phyloP scores from a whole-genome alignment of 805 yeast genomes.

The Limtongia smithiae region DNA sequence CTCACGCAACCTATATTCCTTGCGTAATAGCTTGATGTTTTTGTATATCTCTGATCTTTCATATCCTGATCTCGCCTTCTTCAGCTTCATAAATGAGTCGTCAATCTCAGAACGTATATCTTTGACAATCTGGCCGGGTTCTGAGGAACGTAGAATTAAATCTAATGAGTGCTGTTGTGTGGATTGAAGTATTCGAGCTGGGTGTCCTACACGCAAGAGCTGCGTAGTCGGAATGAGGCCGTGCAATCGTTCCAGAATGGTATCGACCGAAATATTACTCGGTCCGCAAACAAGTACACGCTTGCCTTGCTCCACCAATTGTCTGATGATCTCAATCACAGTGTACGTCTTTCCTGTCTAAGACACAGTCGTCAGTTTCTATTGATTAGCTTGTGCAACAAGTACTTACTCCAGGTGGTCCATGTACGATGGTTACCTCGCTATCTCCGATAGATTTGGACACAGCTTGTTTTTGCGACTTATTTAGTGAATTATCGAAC shows the following conservation, averaged over 20 bases:
- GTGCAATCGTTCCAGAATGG: slow-evolving; percentile 72
- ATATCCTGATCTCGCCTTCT: slow-evolving; percentile 57
- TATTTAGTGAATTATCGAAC: slow-evolving; percentile 50
- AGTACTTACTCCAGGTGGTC: slow-evolving; percentile 59
- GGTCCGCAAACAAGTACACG: slow-evolving; percentile 88
- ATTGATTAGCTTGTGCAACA: too few relatives aligned
- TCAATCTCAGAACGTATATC: slow-evolving; percentile 74
- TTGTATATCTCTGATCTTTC: slow-evolving; percentile 67
- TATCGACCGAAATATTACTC: slow-evolving; percentile 82
- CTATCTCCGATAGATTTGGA: slow-evolving; percentile 54
- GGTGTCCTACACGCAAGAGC: slow-evolving; percentile 87
- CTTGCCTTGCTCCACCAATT: slow-evolving; percentile 52
- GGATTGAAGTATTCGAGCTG: slow-evolving; percentile 69
- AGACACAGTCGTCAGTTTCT: too few relatives aligned
- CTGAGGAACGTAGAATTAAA: slow-evolving; percentile 56
- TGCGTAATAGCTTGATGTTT: slow-evolving; percentile 63
- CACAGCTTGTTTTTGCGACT: slow-evolving; percentile 72
- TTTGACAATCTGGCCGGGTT: slow-evolving; percentile 56
- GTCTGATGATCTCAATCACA: slow-evolving; percentile 73
- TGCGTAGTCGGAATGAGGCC: slow-evolving; percentile 44
- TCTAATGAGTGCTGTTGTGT: slow-evolving; percentile 74
- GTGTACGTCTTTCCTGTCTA: slow-evolving; percentile 79
- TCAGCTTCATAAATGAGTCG: slow-evolving; percentile 48
- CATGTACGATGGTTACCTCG: slow-evolving; percentile 57
- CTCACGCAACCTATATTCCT: slow-evolving; percentile 68